Percentiles rank a stretch among this genome's conserved stretches.
These are phyloP conservation scores for Urtica urens DNA, from an alignment of 306 rosid genomes.

Conservation along the genomic window DNA sequence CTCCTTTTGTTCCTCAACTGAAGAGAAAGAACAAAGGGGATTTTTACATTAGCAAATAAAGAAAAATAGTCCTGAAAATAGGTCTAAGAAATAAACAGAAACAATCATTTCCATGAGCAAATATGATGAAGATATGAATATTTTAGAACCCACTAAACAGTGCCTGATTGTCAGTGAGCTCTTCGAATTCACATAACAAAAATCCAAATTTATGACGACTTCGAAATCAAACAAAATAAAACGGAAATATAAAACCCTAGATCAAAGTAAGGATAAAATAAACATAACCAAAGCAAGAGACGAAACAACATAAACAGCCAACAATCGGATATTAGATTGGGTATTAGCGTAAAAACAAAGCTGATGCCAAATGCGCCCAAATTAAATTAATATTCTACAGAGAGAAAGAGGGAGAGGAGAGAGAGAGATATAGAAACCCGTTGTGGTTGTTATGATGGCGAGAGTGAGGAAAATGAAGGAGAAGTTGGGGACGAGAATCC, in stretches of 20 bases:
- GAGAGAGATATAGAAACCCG: slow-evolving; percentile 31
- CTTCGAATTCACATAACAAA: too few species aligned
- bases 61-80: too few species aligned
- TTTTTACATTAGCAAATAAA: too few species aligned
- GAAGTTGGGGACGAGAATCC: slow-evolving; percentile 15
- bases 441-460: slow-evolving; percentile 4
- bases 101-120: too few species aligned
- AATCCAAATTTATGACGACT: too few species aligned
- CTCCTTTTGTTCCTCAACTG: too few species aligned
- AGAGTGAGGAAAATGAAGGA: slow-evolving; percentile 10
- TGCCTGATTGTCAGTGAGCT: too few species aligned
- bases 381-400: not conserved
- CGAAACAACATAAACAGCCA: not conserved
- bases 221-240: not conserved
- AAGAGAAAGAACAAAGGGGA: too few species aligned
- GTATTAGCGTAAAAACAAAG: slow-evolving; percentile 5
- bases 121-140: too few species aligned
- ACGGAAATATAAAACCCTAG: not conserved
- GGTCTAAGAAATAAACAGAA: too few species aligned
- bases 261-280: not conserved
- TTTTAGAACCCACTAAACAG: too few species aligned
- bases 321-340: slow-evolving; percentile 6
- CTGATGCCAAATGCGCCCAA: not conserved
- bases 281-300: not conserved
- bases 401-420: slow-evolving; percentile 18